phyloP scores from a whole-genome alignment of 176 grass and related monocot genomes.

The Luzula sylvatica region DNA sequence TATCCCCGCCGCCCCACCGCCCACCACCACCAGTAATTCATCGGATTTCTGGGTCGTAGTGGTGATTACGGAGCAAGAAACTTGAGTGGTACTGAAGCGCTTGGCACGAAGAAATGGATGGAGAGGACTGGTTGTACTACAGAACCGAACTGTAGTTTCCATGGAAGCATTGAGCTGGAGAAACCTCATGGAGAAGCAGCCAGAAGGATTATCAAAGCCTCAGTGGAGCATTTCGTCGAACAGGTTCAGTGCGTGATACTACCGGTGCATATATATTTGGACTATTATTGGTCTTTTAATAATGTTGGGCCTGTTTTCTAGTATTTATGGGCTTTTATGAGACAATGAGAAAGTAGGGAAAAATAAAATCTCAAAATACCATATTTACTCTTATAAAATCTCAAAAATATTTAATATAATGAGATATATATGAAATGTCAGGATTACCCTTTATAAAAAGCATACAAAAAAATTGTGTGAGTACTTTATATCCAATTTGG shows the following conservation, averaged over 20 bases:
- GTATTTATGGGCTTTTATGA: too few species aligned
- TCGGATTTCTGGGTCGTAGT: conserved; percentile 18
- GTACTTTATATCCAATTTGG: too few species aligned
- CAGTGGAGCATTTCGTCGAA: conserved; percentile 49
- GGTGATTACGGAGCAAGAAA: conserved; percentile 8
- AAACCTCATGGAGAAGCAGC: conserved; percentile 19
- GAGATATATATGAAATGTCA: too few species aligned
- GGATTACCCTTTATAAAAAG: too few species aligned
- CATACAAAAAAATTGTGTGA: too few species aligned
- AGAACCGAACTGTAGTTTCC: background rate
- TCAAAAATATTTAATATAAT: too few species aligned
- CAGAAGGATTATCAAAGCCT: background rate
- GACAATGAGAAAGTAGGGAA: too few species aligned
- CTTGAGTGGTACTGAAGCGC: conserved; percentile 11
- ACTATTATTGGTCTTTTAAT: too few species aligned
- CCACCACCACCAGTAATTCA: conserved; percentile 61
- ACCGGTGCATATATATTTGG: too few species aligned
- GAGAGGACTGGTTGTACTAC: conserved; percentile 14
- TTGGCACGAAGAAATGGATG: conserved; percentile 11
- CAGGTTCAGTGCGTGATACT: conserved; percentile 1
- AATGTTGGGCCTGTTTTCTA: too few species aligned
- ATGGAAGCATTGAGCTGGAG: conserved; percentile 16
- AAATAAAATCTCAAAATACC: too few species aligned
- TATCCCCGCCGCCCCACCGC: conserved; percentile 74
- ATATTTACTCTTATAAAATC: too few species aligned